A percentile compares a stretch with the other conserved stretches of the same genome.
phyloP scores from a whole-genome alignment of 768 basidiomycete species.

The Rhodotorula graminis region DNA sequence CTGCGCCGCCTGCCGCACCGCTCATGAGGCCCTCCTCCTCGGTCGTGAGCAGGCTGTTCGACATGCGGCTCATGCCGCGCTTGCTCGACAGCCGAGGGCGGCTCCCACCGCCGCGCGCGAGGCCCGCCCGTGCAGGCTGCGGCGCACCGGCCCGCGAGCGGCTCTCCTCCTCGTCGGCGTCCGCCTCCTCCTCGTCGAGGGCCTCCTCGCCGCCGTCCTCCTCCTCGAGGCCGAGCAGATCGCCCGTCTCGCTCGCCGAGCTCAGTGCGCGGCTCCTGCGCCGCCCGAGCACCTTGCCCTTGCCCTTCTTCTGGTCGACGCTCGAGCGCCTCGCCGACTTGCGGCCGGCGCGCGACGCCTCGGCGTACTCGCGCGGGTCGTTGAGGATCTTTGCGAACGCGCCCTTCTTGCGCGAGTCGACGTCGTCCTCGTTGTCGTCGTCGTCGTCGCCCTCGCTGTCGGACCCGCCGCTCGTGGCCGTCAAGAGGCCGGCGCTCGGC shows the following conservation, averaged over 20 bases:
- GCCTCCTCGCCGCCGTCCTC: slow-evolving; percentile 6
- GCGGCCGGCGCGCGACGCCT: slow-evolving; percentile 25
- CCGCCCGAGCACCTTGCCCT: neutral
- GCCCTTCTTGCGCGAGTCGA: slow-evolving; percentile 12
- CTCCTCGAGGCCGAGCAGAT: slow-evolving; percentile 43
- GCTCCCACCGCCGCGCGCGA: neutral
- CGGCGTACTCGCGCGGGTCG: slow-evolving; percentile 32
- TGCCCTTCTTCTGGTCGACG: neutral
- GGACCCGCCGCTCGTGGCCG: slow-evolving; percentile 15
- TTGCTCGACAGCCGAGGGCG: slow-evolving; percentile 58
- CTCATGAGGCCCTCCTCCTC: neutral
- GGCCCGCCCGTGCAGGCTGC: neutral
- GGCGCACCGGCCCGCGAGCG: too few species aligned
- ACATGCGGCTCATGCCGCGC: slow-evolving; percentile 53
- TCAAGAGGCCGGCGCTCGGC: neutral
- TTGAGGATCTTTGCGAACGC: slow-evolving; percentile 24
- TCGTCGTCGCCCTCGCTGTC: slow-evolving; percentile 29
- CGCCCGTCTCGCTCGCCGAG: slow-evolving; percentile 25
- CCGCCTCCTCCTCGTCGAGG: neutral
- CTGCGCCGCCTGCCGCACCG: neutral
- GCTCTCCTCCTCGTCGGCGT: neutral
- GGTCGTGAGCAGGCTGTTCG: neutral
- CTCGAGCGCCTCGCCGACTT: neutral
- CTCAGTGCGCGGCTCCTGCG: neutral
- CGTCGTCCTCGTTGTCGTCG: slow-evolving; percentile 15